Percentiles rank a stretch among this genome's conserved stretches.
Evolutionary conservation across 176 grass and related monocot species (phyloP).

Genomic region (Triticum monococcum): DNA sequence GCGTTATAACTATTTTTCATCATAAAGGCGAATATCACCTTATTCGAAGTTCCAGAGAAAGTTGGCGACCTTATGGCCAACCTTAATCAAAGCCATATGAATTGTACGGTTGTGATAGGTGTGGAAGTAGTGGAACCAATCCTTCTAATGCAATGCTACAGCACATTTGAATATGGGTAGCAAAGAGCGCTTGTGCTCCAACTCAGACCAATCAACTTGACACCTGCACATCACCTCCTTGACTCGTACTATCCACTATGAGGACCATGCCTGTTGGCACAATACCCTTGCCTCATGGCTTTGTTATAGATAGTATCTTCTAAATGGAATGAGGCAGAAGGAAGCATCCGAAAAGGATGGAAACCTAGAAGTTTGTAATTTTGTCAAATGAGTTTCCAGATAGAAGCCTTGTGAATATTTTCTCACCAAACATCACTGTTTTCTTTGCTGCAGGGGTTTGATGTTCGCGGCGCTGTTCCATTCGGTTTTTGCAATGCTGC

Average conservation of each 20-base stretch:
- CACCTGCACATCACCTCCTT: background rate
- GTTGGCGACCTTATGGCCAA: background rate
- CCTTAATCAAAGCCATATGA: background rate
- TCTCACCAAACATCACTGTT: background rate
- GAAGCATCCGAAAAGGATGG: background rate
- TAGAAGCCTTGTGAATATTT: background rate
- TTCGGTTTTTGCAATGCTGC: constrained; percentile 67
- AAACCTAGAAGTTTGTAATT: background rate
- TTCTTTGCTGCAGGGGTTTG: constrained; percentile 58
- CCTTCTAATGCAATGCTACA: background rate
- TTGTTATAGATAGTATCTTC: background rate
- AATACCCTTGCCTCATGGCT: background rate
- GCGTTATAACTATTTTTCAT: background rate
- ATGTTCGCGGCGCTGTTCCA: constrained; percentile 63
- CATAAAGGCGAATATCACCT: background rate
- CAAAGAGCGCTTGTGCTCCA: background rate
- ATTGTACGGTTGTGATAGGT: background rate
- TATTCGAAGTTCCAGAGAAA: background rate
- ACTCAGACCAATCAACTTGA: constrained; percentile 3
- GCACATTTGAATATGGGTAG: background rate
- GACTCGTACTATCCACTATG: background rate
- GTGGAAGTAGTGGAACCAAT: background rate
- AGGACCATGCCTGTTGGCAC: constrained; percentile 5
- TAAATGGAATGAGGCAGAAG: background rate
- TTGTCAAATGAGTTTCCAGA: background rate